phyloP scores from a whole-genome alignment of 2,329 filamentous ascomycete genomes.

The Thielaviopsis ethacetica region DNA sequence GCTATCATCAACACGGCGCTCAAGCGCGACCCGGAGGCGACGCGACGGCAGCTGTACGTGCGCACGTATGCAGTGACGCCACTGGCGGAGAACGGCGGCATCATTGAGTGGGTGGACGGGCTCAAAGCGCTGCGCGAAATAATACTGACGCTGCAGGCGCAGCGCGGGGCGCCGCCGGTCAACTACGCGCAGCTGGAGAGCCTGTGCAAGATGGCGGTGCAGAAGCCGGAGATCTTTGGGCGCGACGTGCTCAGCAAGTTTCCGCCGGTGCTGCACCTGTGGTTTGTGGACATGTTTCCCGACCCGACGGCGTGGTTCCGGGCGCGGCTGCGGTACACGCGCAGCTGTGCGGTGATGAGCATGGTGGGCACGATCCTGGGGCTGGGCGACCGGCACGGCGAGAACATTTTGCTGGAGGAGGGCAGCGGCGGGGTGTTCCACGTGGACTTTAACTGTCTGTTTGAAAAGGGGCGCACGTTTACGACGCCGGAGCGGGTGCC shows the following conservation, averaged over 20 bases:
- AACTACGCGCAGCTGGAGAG: conserved; percentile 53
- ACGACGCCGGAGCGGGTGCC: conserved; percentile 88
- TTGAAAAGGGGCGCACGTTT: conserved; percentile 94
- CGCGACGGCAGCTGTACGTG: conserved; percentile 81
- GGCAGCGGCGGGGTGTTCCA: conserved; percentile 88
- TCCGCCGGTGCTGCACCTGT: conserved; percentile 72
- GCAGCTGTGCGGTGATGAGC: conserved; percentile 96
- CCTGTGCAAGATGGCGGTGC: conserved; percentile 17
- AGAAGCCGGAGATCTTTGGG: conserved; percentile 45
- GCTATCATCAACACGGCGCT: conserved; percentile 91
- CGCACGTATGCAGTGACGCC: conserved; percentile 95
- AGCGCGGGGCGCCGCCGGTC: conserved; percentile 46
- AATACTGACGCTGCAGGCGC: conserved; percentile 59
- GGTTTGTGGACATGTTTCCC: conserved; percentile 92
- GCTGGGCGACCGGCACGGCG: conserved; percentile 85
- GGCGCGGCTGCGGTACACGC: conserved; percentile 74
- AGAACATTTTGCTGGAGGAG: conserved; percentile 92
- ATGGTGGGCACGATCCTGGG: conserved; percentile 94
- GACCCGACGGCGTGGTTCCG: conserved; percentile 86
- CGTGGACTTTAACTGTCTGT: conserved; percentile 98
- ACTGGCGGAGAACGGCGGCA: conserved; percentile 90
- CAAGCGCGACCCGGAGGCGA: conserved; percentile 81
- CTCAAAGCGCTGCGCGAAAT: conserved; percentile 90
- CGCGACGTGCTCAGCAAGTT: conserved; percentile 49
- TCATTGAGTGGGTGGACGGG: conserved; percentile 97